These are phyloP conservation scores for Metarhizium album DNA, from an alignment of 2,329 filamentous ascomycete species.

Conservation along the genomic window DNA sequence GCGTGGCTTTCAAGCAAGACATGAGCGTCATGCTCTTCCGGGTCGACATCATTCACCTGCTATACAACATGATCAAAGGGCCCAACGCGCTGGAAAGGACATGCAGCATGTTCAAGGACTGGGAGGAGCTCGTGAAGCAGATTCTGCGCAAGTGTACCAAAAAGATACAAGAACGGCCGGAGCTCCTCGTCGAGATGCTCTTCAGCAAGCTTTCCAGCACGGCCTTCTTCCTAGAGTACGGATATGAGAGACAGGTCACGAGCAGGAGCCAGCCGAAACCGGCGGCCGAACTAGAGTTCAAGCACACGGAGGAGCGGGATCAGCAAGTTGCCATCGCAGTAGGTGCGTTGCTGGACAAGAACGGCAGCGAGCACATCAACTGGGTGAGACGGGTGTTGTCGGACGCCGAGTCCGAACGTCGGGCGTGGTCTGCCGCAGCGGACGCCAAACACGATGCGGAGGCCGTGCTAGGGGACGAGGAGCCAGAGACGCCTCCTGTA, in stretches of 20 bases:
- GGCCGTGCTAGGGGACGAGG: conserved; percentile 21
- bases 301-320: conserved; percentile 54
- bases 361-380: conserved; percentile 60
- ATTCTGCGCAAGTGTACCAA: conserved; percentile 72
- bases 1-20: conserved; percentile 89
- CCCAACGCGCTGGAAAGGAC: conserved; percentile 62
- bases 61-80: conserved; percentile 88
- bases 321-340: conserved; percentile 73
- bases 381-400: conserved; percentile 70
- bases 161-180: conserved; percentile 76
- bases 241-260: conserved; percentile 74
- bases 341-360: conserved; percentile 68
- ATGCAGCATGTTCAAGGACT: conserved; percentile 66
- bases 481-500: conserved; percentile 19
- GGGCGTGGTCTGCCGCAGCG: conserved; percentile 65
- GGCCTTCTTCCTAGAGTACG: conserved; percentile 80
- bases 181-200: conserved; percentile 80
- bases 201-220: conserved; percentile 87
- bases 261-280: conserved; percentile 51
- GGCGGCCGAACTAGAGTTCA: conserved; percentile 76
- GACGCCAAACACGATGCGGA: conserved; percentile 39
- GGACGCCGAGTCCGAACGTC: conserved; percentile 60
- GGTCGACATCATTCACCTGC: conserved; percentile 78
- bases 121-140: conserved; percentile 81
- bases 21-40: conserved; percentile 81